These are phyloP conservation scores for Gossypium anomalum DNA, from an alignment of 345 rosid genomes.

Conservation along the genomic window DNA sequence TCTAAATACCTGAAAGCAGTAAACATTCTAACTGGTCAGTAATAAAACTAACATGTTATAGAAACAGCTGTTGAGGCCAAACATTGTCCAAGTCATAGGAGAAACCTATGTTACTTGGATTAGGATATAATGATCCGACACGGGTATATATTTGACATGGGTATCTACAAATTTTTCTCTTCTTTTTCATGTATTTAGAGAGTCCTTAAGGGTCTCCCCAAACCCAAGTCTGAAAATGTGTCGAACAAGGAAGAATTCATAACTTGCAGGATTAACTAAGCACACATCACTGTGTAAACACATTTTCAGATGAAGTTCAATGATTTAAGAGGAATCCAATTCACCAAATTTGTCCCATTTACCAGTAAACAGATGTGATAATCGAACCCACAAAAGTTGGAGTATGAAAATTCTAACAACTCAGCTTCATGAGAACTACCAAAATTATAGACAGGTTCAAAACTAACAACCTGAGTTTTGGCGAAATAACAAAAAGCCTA, in stretches of 20 bases:
- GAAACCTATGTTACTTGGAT: too few species aligned
- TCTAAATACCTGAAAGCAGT: constrained; percentile 57
- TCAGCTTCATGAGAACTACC: background rate
- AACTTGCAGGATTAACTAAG: background rate
- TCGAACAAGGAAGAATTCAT: background rate
- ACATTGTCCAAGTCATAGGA: background rate
- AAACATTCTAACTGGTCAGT: constrained; percentile 3
- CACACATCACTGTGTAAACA: background rate
- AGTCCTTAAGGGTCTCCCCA: background rate
- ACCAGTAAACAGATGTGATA: background rate
- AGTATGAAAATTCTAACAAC: background rate
- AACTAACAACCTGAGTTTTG: background rate
- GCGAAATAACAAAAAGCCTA: constrained; percentile 19
- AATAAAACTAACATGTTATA: background rate
- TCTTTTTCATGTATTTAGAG: background rate
- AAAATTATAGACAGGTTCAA: background rate
- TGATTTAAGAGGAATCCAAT: background rate
- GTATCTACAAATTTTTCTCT: background rate
- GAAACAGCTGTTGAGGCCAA: background rate
- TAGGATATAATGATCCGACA: too few species aligned
- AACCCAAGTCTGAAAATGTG: background rate
- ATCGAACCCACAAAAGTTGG: background rate
- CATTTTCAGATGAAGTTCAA: background rate
- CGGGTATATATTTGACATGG: background rate
- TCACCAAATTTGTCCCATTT: background rate